phyloP scores from a whole-genome alignment of 371 early-diverging fungal genomes.

The Smittium culicis region DNA sequence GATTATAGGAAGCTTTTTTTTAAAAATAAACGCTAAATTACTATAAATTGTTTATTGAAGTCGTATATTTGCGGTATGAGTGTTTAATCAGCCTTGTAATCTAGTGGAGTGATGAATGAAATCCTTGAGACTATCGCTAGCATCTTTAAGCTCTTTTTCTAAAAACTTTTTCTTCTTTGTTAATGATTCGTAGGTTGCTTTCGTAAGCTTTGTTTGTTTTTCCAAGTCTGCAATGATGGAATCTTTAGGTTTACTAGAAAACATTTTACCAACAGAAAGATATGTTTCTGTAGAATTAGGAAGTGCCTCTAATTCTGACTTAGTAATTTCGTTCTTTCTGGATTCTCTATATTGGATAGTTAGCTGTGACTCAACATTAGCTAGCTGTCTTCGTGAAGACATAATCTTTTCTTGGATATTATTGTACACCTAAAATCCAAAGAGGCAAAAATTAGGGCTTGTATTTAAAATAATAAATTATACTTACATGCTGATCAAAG shows the following conservation, averaged over 20 bases:
- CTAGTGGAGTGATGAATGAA: constrained; percentile 28
- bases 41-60: no score
- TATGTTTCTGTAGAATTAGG: constrained; percentile 44
- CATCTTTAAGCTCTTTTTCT: constrained; percentile 49
- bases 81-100: no score
- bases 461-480: no score
- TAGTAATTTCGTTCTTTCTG: constrained; percentile 53
- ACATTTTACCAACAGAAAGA: constrained; percentile 67
- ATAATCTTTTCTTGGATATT: constrained; percentile 34
- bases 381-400: constrained; percentile 47
- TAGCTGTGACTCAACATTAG: constrained; percentile 51
- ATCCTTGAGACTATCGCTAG: constrained; percentile 51
- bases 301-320: constrained; percentile 49
- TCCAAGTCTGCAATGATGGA: constrained; percentile 41
- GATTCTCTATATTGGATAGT: constrained; percentile 51
- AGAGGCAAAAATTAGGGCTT: no score
- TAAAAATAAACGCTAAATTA: no score
- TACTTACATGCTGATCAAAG: neutral
- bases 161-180: constrained; percentile 63
- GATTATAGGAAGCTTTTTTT: no score
- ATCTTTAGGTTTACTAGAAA: constrained; percentile 44
- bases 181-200: constrained; percentile 42
- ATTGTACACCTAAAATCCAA: constrained; percentile 42
- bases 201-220: constrained; percentile 31
- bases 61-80: no score